These are phyloP conservation scores for Pythium rishiriense DNA, from an alignment of 352 stramenopile genomes.

Conservation along the genomic window DNA sequence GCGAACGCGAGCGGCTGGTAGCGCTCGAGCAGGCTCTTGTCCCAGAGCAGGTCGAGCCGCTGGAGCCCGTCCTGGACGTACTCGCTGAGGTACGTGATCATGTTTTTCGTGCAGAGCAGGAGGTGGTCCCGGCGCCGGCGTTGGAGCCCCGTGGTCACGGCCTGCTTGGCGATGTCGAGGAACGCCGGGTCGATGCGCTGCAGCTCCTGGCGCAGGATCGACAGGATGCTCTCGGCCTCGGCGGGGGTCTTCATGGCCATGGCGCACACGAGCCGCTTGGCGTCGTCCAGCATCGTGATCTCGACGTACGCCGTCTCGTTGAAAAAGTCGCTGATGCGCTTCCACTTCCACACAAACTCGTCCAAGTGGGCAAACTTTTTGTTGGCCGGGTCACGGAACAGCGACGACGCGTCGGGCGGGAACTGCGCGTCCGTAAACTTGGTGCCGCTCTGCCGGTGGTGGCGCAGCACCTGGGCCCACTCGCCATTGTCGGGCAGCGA, in stretches of 20 bases:
- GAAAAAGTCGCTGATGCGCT: slow-evolving; percentile 85
- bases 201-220: slow-evolving; percentile 50
- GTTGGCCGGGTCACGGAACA: slow-evolving; percentile 65
- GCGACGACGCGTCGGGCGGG: slow-evolving; percentile 59
- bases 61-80: slow-evolving; percentile 81
- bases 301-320: slow-evolving; percentile 79
- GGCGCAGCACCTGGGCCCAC: slow-evolving; percentile 76
- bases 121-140: slow-evolving; percentile 76
- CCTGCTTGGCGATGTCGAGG: slow-evolving; percentile 65
- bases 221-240: slow-evolving; percentile 75
- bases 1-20: slow-evolving; percentile 79
- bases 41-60: slow-evolving; percentile 83
- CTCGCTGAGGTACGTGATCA: slow-evolving; percentile 85
- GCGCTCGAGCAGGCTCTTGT: slow-evolving; percentile 77
- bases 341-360: slow-evolving; percentile 83
- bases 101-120: slow-evolving; percentile 78
- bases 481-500: slow-evolving; percentile 68
- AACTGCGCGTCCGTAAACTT: slow-evolving; percentile 88
- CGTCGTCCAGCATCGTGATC: slow-evolving; percentile 83
- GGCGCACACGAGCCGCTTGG: slow-evolving; percentile 77
- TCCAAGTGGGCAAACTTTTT: slow-evolving; percentile 75
- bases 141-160: slow-evolving; percentile 57
- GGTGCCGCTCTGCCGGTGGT: slow-evolving; percentile 62
- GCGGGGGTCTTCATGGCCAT: slow-evolving; percentile 81
- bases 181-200: slow-evolving; percentile 53